phyloP scores from a whole-genome alignment of 805 yeast genomes.

The Suhomyces canberraensis region DNA sequence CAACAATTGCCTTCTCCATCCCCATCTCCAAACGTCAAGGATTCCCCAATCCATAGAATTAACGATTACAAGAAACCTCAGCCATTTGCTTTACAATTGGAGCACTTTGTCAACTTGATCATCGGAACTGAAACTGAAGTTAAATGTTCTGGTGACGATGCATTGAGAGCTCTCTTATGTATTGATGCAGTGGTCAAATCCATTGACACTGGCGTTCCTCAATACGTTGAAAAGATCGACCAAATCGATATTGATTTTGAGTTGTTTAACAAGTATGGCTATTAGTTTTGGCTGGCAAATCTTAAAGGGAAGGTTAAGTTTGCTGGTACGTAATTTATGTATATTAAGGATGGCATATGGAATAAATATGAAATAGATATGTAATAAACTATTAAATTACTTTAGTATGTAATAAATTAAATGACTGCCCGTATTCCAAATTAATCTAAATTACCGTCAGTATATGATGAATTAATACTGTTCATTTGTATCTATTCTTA shows the following conservation, averaged over 20 bases:
- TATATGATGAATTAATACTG: too few relatives aligned
- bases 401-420: too few relatives aligned
- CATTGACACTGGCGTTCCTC: conserved; percentile 33
- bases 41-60: conserved; percentile 17
- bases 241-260: conserved; percentile 15
- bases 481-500: too few relatives aligned
- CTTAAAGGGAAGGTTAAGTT: too few relatives aligned
- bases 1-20: conserved; percentile 26
- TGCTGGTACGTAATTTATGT: too few relatives aligned
- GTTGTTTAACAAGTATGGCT: conserved; percentile 3
- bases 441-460: too few relatives aligned
- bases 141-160: conserved; percentile 36
- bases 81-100: conserved; percentile 38
- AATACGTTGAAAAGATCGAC: conserved; percentile 22
- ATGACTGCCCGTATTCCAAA: too few relatives aligned
- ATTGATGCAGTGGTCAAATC: conserved; percentile 34
- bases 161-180: conserved; percentile 34
- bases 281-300: too few relatives aligned
- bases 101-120: conserved; percentile 36
- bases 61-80: conserved; percentile 7
- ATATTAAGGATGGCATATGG: too few relatives aligned
- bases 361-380: too few relatives aligned
- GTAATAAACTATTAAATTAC: too few relatives aligned
- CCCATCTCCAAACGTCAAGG: conserved; percentile 26
- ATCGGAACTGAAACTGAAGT: conserved; percentile 24